A percentile compares a stretch with the other conserved stretches of the same genome.
Evolutionary conservation across 768 basidiomycete genomes (phyloP).

Genomic region (Pleurotus pulmonarius): DNA sequence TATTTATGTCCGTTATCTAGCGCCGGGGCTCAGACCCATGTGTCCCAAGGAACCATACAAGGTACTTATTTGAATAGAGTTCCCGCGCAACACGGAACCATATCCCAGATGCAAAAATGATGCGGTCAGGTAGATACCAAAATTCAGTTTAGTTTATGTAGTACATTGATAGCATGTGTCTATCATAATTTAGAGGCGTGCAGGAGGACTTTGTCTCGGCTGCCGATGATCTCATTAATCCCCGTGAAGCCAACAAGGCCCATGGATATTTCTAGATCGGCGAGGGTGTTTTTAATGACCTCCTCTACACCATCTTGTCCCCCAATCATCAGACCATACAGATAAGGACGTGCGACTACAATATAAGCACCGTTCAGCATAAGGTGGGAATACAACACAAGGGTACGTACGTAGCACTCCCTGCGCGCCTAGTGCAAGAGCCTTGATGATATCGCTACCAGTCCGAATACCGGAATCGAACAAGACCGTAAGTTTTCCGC

Average conservation of each 20-base stretch:
- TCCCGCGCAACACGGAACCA: too few species aligned
- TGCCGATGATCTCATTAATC: slow-evolving; percentile 60
- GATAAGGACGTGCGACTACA: slow-evolving; percentile 68
- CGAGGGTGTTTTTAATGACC: slow-evolving; percentile 61
- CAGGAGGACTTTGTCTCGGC: slow-evolving; percentile 44
- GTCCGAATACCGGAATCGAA: slow-evolving; percentile 83
- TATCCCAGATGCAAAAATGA: too few species aligned
- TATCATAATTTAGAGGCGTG: too few species aligned
- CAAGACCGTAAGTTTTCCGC: slow-evolving; percentile 63
- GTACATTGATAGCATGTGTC: too few species aligned
- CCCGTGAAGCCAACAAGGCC: slow-evolving; percentile 57
- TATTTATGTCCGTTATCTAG: too few species aligned
- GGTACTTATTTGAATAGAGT: too few species aligned
- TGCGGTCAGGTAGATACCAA: too few species aligned
- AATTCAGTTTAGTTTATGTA: too few species aligned
- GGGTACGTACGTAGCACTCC: slow-evolving; percentile 61
- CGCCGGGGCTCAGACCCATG: too few species aligned
- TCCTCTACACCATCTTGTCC: slow-evolving; percentile 77
- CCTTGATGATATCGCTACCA: slow-evolving; percentile 81
- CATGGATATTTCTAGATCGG: slow-evolving; percentile 64
- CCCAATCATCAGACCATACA: slow-evolving; percentile 68
- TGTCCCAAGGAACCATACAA: too few species aligned
- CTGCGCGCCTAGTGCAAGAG: slow-evolving; percentile 83
- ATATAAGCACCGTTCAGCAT: not conserved
- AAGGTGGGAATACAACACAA: not conserved